A percentile compares a stretch with the other conserved stretches of the same genome.
Evolutionary conservation across 106 monocot species (phyloP).

Genomic region (Chionographis japonica): DNA sequence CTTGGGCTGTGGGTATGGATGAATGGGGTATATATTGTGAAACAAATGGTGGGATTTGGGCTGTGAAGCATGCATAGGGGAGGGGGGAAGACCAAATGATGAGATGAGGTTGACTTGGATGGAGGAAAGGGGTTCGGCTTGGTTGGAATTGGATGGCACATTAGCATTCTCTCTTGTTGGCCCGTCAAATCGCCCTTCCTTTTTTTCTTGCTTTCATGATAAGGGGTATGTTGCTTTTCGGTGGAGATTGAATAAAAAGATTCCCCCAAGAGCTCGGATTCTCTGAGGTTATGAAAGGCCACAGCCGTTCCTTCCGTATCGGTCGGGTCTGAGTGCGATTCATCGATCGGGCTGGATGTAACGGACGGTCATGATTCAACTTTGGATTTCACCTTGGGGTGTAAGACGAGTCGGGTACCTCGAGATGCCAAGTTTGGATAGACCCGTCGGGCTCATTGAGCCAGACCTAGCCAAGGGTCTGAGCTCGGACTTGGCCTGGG

Average conservation of each 20-base stretch:
- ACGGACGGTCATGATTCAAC: too few relatives aligned
- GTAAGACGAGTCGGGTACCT: too few relatives aligned
- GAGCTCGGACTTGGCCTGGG: too few relatives aligned
- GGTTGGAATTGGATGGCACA: background rate
- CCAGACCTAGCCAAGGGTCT: too few relatives aligned
- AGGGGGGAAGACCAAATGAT: conserved; percentile 27
- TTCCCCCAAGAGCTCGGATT: conserved; percentile 2
- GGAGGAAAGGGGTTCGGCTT: background rate
- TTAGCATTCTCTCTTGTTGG: conserved; percentile 12
- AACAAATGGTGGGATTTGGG: background rate
- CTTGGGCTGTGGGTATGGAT: conserved; percentile 3
- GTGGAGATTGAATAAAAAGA: conserved; percentile 8
- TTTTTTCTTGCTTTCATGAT: conserved; percentile 12
- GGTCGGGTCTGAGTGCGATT: too few relatives aligned
- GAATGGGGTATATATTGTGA: background rate
- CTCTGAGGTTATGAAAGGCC: too few relatives aligned
- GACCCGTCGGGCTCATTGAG: too few relatives aligned
- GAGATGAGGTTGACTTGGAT: conserved; percentile 3
- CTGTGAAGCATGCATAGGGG: conserved; percentile 9
- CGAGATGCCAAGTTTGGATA: too few relatives aligned
- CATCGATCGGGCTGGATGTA: too few relatives aligned
- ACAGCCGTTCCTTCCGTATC: too few relatives aligned
- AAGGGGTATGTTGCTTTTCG: conserved; percentile 4
- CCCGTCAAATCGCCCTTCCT: conserved; percentile 3
- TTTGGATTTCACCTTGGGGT: too few relatives aligned